Conservation (phyloP, 768 basidiomycete species). For the Phylloporus sp. region DNA sequence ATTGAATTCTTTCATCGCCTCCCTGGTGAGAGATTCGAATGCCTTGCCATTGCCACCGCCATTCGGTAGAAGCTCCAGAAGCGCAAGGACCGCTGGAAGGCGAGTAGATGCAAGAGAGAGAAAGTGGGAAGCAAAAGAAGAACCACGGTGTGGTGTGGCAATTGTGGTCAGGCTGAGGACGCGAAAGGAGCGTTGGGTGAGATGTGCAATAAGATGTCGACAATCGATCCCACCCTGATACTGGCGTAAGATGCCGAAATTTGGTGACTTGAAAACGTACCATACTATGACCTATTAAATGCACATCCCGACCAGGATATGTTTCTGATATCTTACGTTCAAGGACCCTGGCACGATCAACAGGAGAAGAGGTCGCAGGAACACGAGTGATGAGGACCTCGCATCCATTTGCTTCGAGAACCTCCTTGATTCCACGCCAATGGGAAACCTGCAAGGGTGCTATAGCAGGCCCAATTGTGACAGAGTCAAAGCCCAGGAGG, state of each 20-base stretch:
- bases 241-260: not conserved
- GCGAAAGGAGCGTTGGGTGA: conserved; percentile 70
- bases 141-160: conserved; percentile 92
- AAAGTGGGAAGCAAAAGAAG: conserved; percentile 90
- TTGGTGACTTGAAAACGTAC: conserved; percentile 33
- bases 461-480: conserved; percentile 73
- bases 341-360: conserved; percentile 88
- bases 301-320: conserved; percentile 81
- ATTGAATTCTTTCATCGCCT: conserved; percentile 88
- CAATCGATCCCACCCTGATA: conserved; percentile 89
- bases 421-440: conserved; percentile 96
- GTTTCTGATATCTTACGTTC: conserved; percentile 72
- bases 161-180: conserved; percentile 91
- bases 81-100: conserved; percentile 65
- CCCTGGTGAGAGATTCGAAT: conserved; percentile 81
- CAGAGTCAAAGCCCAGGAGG: conserved; percentile 82
- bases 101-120: conserved; percentile 64
- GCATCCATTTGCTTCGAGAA: conserved; percentile 79
- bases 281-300: conserved; percentile 84
- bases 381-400: conserved; percentile 93
- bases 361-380: conserved; percentile 85
- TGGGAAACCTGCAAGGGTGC: conserved; percentile 85
- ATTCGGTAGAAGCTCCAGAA: conserved; percentile 83
- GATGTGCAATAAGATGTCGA: conserved; percentile 80
- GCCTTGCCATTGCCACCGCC: conserved; percentile 95